Conservation (phyloP, 305 asterid species). For the Fraxinus ornus region DNA sequence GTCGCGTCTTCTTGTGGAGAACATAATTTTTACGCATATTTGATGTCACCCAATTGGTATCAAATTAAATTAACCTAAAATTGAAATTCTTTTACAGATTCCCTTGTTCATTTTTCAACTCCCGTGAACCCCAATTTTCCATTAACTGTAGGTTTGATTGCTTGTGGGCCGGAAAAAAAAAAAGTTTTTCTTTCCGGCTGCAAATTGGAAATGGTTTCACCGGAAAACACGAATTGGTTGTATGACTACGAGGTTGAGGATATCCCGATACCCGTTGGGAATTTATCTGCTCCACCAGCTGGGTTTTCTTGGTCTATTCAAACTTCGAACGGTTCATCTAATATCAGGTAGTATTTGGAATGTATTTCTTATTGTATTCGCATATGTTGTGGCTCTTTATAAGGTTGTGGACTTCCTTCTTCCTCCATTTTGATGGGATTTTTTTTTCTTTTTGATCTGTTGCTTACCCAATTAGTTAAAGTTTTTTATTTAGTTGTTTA, state of each 20-base stretch:
- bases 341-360: conserved; percentile 46
- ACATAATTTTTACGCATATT: conserved; percentile 19
- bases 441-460: not conserved
- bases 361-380: not conserved
- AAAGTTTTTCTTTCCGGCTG: conserved; percentile 3
- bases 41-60: conserved; percentile 31
- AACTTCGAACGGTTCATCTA: conserved; percentile 55
- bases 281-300: conserved; percentile 46
- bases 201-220: conserved; percentile 73
- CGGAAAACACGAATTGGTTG: conserved; percentile 89
- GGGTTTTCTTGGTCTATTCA: conserved; percentile 77
- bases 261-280: conserved; percentile 47
- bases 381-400: not conserved
- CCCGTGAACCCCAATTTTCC: conserved; percentile 25
- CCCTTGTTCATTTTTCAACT: conserved; percentile 25
- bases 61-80: conserved; percentile 10
- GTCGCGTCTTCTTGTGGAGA: conserved; percentile 25
- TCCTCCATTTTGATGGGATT: conserved; percentile 9
- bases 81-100: conserved; percentile 15
- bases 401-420: not conserved
- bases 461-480: conserved; percentile 7
- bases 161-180: not conserved
- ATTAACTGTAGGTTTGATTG: not conserved
- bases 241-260: conserved; percentile 83
- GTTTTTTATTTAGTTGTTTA: not conserved